Evolutionary conservation across 1,139 yeast genomes (phyloP).

Genomic region (Kazachstania sp.): DNA sequence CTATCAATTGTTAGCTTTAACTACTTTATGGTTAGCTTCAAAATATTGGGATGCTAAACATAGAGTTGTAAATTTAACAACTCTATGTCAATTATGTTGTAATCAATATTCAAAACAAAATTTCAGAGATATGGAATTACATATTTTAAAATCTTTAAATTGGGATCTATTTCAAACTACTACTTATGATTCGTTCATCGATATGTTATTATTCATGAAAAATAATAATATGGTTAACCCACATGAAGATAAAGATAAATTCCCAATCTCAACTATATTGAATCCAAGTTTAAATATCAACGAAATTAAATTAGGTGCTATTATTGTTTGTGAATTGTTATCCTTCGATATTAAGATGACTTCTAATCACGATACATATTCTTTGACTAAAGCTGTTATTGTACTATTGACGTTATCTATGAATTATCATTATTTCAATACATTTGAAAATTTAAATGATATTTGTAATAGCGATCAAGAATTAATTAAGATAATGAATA

Average conservation of each 20-base stretch:
- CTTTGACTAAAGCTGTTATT: conserved; percentile 50
- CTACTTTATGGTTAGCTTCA: conserved; percentile 67
- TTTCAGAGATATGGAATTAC: conserved; percentile 62
- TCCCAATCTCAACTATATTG: not conserved
- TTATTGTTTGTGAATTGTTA: conserved; percentile 56
- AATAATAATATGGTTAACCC: conserved; percentile 16
- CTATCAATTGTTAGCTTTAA: conserved; percentile 59
- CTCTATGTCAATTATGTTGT: conserved; percentile 44
- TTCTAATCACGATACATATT: conserved; percentile 46
- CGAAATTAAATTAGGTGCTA: conserved; percentile 47
- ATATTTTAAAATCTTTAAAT: conserved; percentile 39
- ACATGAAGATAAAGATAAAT: conserved; percentile 3
- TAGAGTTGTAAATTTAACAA: conserved; percentile 51
- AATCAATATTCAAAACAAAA: conserved; percentile 50
- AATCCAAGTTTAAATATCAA: conserved; percentile 27
- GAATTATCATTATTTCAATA: conserved; percentile 13
- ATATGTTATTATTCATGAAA: conserved; percentile 38
- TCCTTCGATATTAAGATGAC: conserved; percentile 55
- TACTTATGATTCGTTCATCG: conserved; percentile 55
- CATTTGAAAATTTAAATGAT: conserved; percentile 16
- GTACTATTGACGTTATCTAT: conserved; percentile 19
- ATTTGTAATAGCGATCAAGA: conserved; percentile 8
- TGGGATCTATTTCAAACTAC: conserved; percentile 34
- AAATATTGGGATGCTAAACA: conserved; percentile 64
- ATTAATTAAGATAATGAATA: conserved; percentile 7